These are phyloP conservation scores for Backusella australiensis DNA, from an alignment of 192 early-diverging fungal species.

Conservation along the genomic window DNA sequence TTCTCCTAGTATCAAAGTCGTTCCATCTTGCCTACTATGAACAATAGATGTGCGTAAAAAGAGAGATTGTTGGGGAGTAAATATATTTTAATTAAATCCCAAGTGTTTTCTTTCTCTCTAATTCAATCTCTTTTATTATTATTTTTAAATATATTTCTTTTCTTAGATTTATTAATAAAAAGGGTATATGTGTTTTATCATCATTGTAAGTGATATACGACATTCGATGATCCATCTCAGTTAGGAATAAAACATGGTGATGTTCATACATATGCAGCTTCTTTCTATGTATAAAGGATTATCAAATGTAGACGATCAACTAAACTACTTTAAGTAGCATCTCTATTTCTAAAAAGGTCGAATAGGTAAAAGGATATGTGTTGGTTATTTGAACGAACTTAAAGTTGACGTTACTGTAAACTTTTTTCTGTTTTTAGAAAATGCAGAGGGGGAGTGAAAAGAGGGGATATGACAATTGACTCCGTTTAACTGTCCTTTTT, in stretches of 20 bases:
- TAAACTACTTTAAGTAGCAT: too few relatives aligned
- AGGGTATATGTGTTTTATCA: not conserved
- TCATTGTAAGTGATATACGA: not conserved
- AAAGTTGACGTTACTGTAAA: too few relatives aligned
- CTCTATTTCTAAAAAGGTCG: too few relatives aligned
- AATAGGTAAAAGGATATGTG: too few relatives aligned
- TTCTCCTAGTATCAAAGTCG: not conserved
- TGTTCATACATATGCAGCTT: not conserved
- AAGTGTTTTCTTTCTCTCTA: not conserved
- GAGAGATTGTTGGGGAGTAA: not conserved
- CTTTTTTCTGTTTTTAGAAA: not conserved
- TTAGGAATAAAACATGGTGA: not conserved
- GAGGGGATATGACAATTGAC: too few relatives aligned
- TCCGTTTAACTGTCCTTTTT: too few relatives aligned
- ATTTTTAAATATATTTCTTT: not conserved
- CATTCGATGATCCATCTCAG: not conserved
- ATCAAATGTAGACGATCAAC: too few relatives aligned
- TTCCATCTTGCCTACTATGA: not conserved
- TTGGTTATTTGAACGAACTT: too few relatives aligned
- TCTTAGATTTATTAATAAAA: slow-evolving; percentile 1
- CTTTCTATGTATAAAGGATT: not conserved
- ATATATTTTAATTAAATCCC: not conserved
- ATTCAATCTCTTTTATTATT: not conserved
- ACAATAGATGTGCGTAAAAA: not conserved
- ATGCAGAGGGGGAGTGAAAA: not conserved